Conservation (phyloP, 352 stramenopile genomes). For the Phytophthora pluvialis region DNA sequence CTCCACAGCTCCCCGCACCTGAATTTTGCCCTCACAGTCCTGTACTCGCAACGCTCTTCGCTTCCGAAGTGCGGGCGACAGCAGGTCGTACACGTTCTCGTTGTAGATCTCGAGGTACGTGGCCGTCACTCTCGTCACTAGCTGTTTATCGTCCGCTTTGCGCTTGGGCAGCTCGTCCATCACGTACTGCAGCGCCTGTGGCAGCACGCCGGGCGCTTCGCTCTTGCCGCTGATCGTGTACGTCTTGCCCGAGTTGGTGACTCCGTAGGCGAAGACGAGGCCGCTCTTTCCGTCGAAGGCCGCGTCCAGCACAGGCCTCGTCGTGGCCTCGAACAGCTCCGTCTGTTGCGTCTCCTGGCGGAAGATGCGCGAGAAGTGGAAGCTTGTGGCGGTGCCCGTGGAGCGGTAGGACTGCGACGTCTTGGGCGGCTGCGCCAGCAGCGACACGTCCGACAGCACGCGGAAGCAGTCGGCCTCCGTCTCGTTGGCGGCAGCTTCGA, state of each 20-base stretch:
- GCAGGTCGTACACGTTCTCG: conserved; percentile 97
- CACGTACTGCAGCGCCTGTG: conserved; percentile 74
- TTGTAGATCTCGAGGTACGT: conserved; percentile 99
- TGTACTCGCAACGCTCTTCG: conserved; percentile 74
- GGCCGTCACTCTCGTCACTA: conserved; percentile 70
- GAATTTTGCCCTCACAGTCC: conserved; percentile 88
- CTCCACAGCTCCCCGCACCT: conserved; percentile 85
- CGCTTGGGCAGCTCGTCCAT: conserved; percentile 66
- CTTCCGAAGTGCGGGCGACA: conserved; percentile 69
- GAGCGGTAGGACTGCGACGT: conserved; percentile 78
- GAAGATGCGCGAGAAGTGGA: conserved; percentile 91
- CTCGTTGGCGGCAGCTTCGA: conserved; percentile 18
- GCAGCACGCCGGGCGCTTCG: conserved; percentile 81
- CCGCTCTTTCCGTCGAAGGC: conserved; percentile 87
- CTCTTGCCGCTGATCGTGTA: conserved; percentile 96
- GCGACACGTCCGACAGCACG: conserved; percentile 63
- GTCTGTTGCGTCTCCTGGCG: conserved; percentile 74
- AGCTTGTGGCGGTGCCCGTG: conserved; percentile 75
- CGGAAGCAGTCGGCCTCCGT: conserved; percentile 62
- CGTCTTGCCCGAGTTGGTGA: conserved; percentile 99
- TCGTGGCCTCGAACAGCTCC: conserved; percentile 93
- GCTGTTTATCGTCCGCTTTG: conserved; percentile 47
- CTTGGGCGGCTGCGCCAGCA: conserved; percentile 76
- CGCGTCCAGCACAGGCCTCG: conserved; percentile 89
- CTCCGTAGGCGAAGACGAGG: conserved; percentile 98